A percentile compares a stretch with the other conserved stretches of the same genome.
Conservation (phyloP, 305 asterid genomes). For the Solanum hybrid region DNA sequence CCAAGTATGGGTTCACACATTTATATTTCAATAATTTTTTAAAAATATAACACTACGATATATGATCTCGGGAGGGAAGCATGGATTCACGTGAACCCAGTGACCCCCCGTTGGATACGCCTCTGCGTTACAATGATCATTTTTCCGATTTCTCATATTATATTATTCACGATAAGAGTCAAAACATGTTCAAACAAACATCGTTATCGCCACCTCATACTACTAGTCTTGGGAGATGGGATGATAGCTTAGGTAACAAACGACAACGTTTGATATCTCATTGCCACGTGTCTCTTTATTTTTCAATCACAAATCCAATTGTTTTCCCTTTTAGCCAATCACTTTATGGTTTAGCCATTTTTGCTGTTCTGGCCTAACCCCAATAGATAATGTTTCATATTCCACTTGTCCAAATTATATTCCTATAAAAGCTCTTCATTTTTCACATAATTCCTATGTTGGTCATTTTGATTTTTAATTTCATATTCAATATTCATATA, state of each 20-base stretch:
- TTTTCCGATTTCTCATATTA: not conserved
- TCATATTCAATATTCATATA: not conserved
- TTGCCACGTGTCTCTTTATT: not conserved
- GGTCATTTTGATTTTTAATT: not conserved
- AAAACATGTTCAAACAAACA: too few species aligned
- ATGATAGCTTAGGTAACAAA: not conserved
- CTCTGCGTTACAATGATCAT: too few species aligned
- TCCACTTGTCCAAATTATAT: not conserved
- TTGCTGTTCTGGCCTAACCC: not conserved
- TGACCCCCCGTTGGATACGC: too few species aligned
- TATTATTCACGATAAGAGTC: not conserved
- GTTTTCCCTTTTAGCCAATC: not conserved
- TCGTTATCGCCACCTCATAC: not conserved
- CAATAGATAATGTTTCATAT: not conserved
- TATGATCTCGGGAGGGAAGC: too few species aligned
- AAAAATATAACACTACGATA: too few species aligned
- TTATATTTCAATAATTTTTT: too few species aligned
- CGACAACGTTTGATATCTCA: not conserved
- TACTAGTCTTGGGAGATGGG: not conserved
- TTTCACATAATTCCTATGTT: not conserved
- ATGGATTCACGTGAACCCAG: too few species aligned
- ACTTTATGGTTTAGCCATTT: not conserved
- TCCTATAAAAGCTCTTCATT: not conserved
- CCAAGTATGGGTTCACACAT: too few species aligned
- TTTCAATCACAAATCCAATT: not conserved